These are phyloP conservation scores for Bipolaris oryzae DNA, from an alignment of 2,329 filamentous ascomycete species.

Conservation along the genomic window DNA sequence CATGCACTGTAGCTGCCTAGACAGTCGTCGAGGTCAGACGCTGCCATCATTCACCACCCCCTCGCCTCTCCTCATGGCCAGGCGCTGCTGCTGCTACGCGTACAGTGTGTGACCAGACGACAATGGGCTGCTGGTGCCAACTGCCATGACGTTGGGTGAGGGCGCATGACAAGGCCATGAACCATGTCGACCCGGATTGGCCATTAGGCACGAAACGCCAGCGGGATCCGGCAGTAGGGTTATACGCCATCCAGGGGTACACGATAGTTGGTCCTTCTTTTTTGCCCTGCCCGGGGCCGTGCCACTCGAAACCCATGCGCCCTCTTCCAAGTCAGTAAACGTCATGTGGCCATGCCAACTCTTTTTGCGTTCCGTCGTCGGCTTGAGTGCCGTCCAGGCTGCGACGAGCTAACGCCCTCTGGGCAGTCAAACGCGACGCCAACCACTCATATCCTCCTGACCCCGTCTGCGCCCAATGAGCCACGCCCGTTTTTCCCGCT, in stretches of 20 bases:
- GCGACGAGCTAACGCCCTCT: conserved; percentile 21
- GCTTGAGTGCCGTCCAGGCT: conserved; percentile 35
- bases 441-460: conserved; percentile 37
- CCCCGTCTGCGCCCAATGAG: conserved; percentile 33
- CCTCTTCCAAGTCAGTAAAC: conserved; percentile 34
- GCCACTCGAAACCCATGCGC: conserved; percentile 34
- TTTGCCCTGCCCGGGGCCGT: conserved; percentile 27
- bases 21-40: background rate
- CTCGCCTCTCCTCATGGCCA: too few relatives aligned
- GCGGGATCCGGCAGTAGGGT: conserved; percentile 29
- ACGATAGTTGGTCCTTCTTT: conserved; percentile 26
- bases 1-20: too few relatives aligned
- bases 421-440: conserved; percentile 25
- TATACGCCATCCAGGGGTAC: conserved; percentile 27
- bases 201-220: conserved; percentile 21
- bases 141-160: conserved; percentile 37
- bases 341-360: conserved; percentile 41
- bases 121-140: conserved; percentile 16
- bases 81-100: too few relatives aligned
- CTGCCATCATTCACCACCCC: too few relatives aligned
- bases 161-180: conserved; percentile 10
- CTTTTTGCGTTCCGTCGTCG: conserved; percentile 17
- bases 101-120: background rate
- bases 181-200: conserved; percentile 24
- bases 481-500: conserved; percentile 26